A percentile compares a stretch with the other conserved stretches of the same genome.
phyloP scores from a whole-genome alignment of 176 grass and related monocot genomes.

The Hyparrhenia diplandra region DNA sequence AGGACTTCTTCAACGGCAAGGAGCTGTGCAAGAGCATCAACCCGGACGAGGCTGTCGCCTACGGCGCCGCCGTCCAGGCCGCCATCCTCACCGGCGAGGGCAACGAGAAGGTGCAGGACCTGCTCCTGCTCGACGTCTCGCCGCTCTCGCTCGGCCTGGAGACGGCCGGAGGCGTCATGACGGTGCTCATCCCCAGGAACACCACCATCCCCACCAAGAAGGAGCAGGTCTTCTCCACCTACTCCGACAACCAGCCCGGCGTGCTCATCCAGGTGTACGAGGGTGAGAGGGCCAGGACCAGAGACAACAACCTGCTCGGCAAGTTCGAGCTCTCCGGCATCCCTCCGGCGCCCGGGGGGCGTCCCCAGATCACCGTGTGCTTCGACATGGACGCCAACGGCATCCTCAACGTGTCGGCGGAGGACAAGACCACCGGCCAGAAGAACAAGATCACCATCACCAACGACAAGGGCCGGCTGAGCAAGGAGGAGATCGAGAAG shows the following conservation, averaged over 20 bases:
- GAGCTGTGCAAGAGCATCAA: constrained; percentile 99
- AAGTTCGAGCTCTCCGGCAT: constrained; percentile 69
- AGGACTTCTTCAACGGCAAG: constrained; percentile 97
- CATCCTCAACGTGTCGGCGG: constrained; percentile 57
- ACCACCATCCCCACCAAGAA: constrained; percentile 89
- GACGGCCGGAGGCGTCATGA: neutral
- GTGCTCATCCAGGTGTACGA: constrained; percentile 82
- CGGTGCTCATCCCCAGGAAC: constrained; percentile 58
- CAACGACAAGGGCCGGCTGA: constrained; percentile 58
- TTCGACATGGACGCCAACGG: constrained; percentile 72
- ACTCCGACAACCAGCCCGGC: constrained; percentile 78
- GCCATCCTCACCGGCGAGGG: constrained; percentile 88
- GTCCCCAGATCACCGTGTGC: constrained; percentile 65
- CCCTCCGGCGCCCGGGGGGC: constrained; percentile 39
- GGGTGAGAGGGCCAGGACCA: constrained; percentile 58
- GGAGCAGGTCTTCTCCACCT: constrained; percentile 82
- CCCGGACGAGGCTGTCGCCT: constrained; percentile 97
- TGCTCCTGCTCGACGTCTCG: constrained; percentile 75
- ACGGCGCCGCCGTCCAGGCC: constrained; percentile 84
- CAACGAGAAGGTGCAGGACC: constrained; percentile 82
- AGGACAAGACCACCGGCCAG: constrained; percentile 68
- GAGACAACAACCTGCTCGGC: constrained; percentile 69
- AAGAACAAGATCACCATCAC: constrained; percentile 75
- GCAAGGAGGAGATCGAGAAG: constrained; percentile 75
- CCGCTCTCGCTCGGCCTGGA: too few species aligned